phyloP scores from a whole-genome alignment of 495 filamentous ascomycete genomes.

The Aspergillus sclerotiicarbonarius region DNA sequence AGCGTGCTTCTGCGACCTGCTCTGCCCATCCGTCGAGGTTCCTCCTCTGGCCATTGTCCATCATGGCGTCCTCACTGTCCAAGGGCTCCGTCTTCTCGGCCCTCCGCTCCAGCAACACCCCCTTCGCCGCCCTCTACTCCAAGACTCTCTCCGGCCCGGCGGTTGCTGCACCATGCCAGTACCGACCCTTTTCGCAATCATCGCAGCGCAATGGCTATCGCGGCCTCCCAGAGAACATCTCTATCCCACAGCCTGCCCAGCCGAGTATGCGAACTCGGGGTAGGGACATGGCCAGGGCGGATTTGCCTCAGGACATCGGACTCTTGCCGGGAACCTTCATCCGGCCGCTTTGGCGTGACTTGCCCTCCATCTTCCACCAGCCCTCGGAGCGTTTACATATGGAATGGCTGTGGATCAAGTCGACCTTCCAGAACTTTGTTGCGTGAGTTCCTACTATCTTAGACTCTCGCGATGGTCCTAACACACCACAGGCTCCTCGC shows the following conservation, averaged over 20 bases:
- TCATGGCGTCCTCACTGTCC: slow-evolving; percentile 40
- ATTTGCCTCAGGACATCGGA: slow-evolving; percentile 52
- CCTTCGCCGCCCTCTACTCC: slow-evolving; percentile 15
- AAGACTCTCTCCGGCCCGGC: slow-evolving; percentile 1
- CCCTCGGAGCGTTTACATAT: slow-evolving; percentile 44
- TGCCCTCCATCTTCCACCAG: slow-evolving; percentile 52
- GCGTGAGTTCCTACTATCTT: slow-evolving; percentile 31
- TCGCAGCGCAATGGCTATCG: slow-evolving; percentile 27
- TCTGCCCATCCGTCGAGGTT: slow-evolving; percentile 2
- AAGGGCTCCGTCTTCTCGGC: slow-evolving; percentile 23
- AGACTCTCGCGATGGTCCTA: slow-evolving; percentile 18
- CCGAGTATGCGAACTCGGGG: slow-evolving; percentile 40
- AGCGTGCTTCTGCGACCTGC: background rate
- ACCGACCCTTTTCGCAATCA: slow-evolving; percentile 38
- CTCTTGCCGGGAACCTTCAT: slow-evolving; percentile 58
- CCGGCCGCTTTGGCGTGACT: slow-evolving; percentile 53
- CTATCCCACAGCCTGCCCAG: slow-evolving; percentile 30
- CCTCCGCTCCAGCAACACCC: slow-evolving; percentile 14
- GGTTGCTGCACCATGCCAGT: slow-evolving; percentile 25
- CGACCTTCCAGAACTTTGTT: slow-evolving; percentile 33
- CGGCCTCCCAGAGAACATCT: slow-evolving; percentile 23
- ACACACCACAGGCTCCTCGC: slow-evolving; percentile 36
- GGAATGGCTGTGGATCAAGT: slow-evolving; percentile 48
- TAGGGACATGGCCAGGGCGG: slow-evolving; percentile 22
- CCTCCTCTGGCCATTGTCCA: slow-evolving; percentile 10